Conservation (phyloP, 2,329 filamentous ascomycete genomes). For the Escovopsis weberi region DNA sequence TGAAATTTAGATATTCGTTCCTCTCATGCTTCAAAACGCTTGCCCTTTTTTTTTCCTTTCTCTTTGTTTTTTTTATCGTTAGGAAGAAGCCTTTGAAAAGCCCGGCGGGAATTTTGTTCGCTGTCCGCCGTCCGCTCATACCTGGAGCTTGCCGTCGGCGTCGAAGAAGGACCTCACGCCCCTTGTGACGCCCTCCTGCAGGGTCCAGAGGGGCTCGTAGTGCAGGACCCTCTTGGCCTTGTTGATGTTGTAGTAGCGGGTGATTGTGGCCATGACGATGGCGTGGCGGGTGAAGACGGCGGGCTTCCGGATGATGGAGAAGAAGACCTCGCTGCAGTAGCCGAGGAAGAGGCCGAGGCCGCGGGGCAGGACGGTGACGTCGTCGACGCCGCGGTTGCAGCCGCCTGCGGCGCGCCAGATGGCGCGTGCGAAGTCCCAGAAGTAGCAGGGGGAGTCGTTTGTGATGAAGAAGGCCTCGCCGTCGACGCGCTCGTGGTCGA, state of each 20-base stretch:
- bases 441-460: conserved; percentile 77
- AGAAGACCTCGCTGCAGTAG: conserved; percentile 37
- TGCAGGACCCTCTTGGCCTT: conserved; percentile 60
- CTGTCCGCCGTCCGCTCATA: too few species aligned
- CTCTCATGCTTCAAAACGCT: background rate
- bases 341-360: conserved; percentile 38
- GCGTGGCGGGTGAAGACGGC: conserved; percentile 45
- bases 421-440: conserved; percentile 74
- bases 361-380: conserved; percentile 40
- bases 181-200: conserved; percentile 48
- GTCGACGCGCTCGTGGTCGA: conserved; percentile 60
- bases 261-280: conserved; percentile 57
- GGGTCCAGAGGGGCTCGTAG: conserved; percentile 50
- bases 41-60: background rate
- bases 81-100: too few species aligned
- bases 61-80: too few species aligned
- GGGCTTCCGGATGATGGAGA: conserved; percentile 31
- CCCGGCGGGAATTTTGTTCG: too few species aligned
- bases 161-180: conserved; percentile 41
- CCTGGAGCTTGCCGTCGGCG: conserved; percentile 26
- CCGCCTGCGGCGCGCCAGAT: conserved; percentile 55
- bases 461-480: conserved; percentile 85
- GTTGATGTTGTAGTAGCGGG: conserved; percentile 60
- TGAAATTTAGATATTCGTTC: too few species aligned
- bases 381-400: conserved; percentile 30